These are phyloP conservation scores for Coemansia biformis DNA, from an alignment of 192 early-diverging fungal species.

Conservation along the genomic window DNA sequence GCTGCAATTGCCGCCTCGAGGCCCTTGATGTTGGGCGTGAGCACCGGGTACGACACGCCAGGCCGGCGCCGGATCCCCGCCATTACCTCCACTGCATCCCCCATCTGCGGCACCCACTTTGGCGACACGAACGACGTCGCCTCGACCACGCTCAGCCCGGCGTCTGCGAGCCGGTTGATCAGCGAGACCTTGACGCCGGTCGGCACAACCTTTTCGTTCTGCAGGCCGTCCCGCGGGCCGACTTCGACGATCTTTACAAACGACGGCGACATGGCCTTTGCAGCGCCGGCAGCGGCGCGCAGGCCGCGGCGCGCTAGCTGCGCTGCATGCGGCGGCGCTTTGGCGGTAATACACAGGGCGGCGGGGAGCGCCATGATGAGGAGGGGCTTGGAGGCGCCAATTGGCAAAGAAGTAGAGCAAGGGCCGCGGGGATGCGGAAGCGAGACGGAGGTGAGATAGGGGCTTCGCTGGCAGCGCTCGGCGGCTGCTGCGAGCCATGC, in stretches of 20 bases:
- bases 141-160: conserved; percentile 82
- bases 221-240: conserved; percentile 92
- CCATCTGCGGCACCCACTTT: conserved; percentile 97
- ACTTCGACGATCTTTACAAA: conserved; percentile 91
- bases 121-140: conserved; percentile 92
- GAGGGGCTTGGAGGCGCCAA: too few species aligned
- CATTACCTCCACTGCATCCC: conserved; percentile 74
- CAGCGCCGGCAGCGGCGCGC: conserved; percentile 6
- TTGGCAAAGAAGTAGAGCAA: too few species aligned
- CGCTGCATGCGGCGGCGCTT: too few species aligned
- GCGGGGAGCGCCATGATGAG: too few species aligned
- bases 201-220: conserved; percentile 89
- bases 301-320: conserved; percentile 9
- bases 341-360: too few species aligned
- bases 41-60: conserved; percentile 78
- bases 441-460: too few species aligned
- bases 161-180: conserved; percentile 73
- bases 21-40: conserved; percentile 85
- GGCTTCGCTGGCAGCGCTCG: too few species aligned
- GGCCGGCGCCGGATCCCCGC: conserved; percentile 56
- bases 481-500: too few species aligned
- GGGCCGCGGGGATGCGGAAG: too few species aligned
- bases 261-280: conserved; percentile 13
- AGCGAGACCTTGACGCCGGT: conserved; percentile 80
- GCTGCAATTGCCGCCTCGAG: conserved; percentile 74